Evolutionary conservation across 2,329 filamentous ascomycete genomes (phyloP).

Genomic region (Aspergillus neotritici): DNA sequence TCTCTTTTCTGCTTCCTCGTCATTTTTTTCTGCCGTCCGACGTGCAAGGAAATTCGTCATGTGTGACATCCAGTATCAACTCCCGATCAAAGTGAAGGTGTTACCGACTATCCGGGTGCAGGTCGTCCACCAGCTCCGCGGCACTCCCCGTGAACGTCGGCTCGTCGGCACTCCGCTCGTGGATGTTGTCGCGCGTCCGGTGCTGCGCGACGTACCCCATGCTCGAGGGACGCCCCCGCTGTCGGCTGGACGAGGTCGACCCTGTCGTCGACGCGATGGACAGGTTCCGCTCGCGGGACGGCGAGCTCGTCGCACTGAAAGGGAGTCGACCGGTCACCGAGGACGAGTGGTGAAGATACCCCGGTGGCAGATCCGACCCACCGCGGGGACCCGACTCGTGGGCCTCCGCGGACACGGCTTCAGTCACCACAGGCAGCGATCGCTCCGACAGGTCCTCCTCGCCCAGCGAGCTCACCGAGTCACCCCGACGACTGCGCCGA

Average conservation of each 20-base stretch:
- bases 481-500: slow-evolving; percentile 59
- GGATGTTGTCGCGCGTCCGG: slow-evolving; percentile 45
- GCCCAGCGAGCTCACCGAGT: slow-evolving; percentile 11
- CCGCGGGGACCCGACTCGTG: slow-evolving; percentile 11
- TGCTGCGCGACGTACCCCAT: slow-evolving; percentile 48
- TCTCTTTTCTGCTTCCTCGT: too few relatives aligned
- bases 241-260: slow-evolving; percentile 34
- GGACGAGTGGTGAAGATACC: slow-evolving; percentile 23
- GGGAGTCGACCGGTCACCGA: slow-evolving; percentile 36
- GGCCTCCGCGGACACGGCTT: slow-evolving; percentile 10
- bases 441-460: slow-evolving; percentile 9
- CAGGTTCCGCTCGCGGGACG: slow-evolving; percentile 30
- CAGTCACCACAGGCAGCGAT: slow-evolving; percentile 16
- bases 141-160: slow-evolving; percentile 37
- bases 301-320: slow-evolving; percentile 35
- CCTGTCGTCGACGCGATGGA: slow-evolving; percentile 35
- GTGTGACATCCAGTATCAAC: background rate
- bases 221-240: slow-evolving; percentile 40
- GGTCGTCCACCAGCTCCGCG: slow-evolving; percentile 41
- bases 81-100: background rate
- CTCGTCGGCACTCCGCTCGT: slow-evolving; percentile 35
- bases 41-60: background rate
- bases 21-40: too few relatives aligned
- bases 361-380: slow-evolving; percentile 8
- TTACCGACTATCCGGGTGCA: slow-evolving; percentile 15